Base-by-base conservation (phyloP, 2,329 filamentous ascomycete genomes). In the Hypoxylon rubiginosum region DNA sequence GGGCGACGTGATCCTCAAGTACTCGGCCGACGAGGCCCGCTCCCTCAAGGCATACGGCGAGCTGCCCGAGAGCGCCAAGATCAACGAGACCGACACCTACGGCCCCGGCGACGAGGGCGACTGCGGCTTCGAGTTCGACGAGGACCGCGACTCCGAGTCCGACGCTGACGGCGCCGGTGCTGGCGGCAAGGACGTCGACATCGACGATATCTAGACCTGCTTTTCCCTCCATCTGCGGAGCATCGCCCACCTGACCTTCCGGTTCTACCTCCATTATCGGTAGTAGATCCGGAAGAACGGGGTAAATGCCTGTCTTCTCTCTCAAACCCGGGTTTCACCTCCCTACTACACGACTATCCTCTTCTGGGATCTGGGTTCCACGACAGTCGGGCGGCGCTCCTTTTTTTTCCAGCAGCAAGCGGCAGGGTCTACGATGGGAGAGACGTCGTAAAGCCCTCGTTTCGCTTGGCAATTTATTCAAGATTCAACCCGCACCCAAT, bases 31-130 rank as follows among this genome's bases (percentile, higher is more conserved):
- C 79, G 96, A 98, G 86, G 96, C 96, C 76, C 91, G 96, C 78
- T 92, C 90, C 73, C 88, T 99, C 77, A 98, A 98, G 85, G 93
- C 94, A 68, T 98, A 98, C 82, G 96, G 96, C 81, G 96, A 99
- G 83, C 87, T 99, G 66, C 96, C 96, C 74, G 96, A 98, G 84
- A 92, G 90, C 77, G 96, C 96, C 80, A 98, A 98, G 91, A 99
- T 99, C 89, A 99, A 99, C 89, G 96, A 99, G 89, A 97, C 94
- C 71, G 96, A 98, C 82, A 97, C 93, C 51, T 97, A 91, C 78
- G 89, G 93, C 77, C 92, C 94, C 82, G 92, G 94, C 81, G 94
- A 94, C 81, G 92, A 97, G 80, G 95, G 96, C 82, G 93, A 97
- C 78, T 93, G 92, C 84, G 96, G 96, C 83, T 97, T 99, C 86